Evolutionary conservation across 2,329 filamentous ascomycete species (phyloP).

Genomic region (Alternaria sp.): DNA sequence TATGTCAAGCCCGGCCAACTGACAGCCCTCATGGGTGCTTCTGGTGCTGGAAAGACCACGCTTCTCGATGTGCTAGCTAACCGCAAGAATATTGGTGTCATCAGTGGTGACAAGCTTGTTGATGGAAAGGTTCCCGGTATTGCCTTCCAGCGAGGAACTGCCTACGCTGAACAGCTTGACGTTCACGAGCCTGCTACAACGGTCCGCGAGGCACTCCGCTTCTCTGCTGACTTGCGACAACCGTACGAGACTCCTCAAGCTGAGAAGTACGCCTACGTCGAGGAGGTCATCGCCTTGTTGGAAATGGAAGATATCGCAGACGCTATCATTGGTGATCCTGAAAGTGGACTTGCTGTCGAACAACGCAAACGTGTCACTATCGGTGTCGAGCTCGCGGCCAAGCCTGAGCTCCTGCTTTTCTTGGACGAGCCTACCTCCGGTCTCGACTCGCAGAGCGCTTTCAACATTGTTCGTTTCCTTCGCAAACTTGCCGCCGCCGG

Average conservation of each 20-base stretch:
- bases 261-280: conserved; percentile 72
- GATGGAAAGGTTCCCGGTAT: conserved; percentile 67
- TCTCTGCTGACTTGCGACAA: conserved; percentile 71
- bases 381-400: conserved; percentile 67
- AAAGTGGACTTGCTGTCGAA: conserved; percentile 70
- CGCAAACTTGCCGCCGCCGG: conserved; percentile 79
- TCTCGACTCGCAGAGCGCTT: conserved; percentile 75
- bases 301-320: conserved; percentile 73
- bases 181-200: conserved; percentile 70
- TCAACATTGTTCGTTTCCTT: conserved; percentile 81
- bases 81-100: conserved; percentile 71
- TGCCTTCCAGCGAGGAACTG: conserved; percentile 70
- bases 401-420: conserved; percentile 79
- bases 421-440: conserved; percentile 82
- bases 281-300: conserved; percentile 70
- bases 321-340: conserved; percentile 70
- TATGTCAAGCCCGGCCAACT: conserved; percentile 67
- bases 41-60: conserved; percentile 85
- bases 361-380: conserved; percentile 70
- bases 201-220: conserved; percentile 72
- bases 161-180: conserved; percentile 72
- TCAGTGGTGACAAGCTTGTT: conserved; percentile 69
- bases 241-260: conserved; percentile 64
- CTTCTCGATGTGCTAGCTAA: conserved; percentile 78
- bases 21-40: conserved; percentile 58